Evolutionary conservation across 768 basidiomycete species (phyloP).

Genomic region (Russula griseocarnosa): DNA sequence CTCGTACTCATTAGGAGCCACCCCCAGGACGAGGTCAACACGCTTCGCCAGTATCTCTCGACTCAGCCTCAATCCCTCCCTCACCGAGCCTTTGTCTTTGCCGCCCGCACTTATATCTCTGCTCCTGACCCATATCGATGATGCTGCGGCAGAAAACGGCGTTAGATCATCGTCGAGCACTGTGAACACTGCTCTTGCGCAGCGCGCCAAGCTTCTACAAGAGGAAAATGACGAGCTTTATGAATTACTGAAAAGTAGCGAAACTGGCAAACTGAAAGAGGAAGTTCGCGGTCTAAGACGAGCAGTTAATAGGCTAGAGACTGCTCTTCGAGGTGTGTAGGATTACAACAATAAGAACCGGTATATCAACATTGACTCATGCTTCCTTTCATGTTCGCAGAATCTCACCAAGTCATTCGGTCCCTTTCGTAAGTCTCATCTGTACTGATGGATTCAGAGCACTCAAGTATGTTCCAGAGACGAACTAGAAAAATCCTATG

Average conservation of each 20-base stretch:
- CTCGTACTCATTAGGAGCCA: background rate
- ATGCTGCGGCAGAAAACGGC: constrained; percentile 35
- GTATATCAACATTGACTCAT: constrained; percentile 11
- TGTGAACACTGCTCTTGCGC: constrained; percentile 68
- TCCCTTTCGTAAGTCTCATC: constrained; percentile 61
- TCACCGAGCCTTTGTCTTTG: constrained; percentile 60
- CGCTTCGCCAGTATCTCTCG: constrained; percentile 60
- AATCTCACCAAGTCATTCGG: constrained; percentile 70
- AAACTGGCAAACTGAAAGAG: constrained; percentile 78
- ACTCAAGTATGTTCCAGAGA: constrained; percentile 42
- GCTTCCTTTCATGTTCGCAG: constrained; percentile 37
- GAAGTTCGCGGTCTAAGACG: constrained; percentile 67
- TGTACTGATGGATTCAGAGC: constrained; percentile 5
- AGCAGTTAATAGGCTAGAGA: constrained; percentile 65
- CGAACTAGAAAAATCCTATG: constrained; percentile 75
- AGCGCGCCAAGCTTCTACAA: constrained; percentile 67
- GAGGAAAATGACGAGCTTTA: constrained; percentile 89
- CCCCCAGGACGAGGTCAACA: constrained; percentile 65
- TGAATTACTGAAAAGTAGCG: constrained; percentile 63
- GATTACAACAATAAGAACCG: constrained; percentile 14
- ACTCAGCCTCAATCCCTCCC: constrained; percentile 56
- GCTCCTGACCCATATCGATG: constrained; percentile 61
- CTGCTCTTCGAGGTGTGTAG: constrained; percentile 66
- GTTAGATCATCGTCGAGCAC: constrained; percentile 43
- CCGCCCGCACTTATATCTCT: constrained; percentile 68